Evolutionary conservation across 768 basidiomycete genomes (phyloP).

Genomic region (Boletus tomentosulus): DNA sequence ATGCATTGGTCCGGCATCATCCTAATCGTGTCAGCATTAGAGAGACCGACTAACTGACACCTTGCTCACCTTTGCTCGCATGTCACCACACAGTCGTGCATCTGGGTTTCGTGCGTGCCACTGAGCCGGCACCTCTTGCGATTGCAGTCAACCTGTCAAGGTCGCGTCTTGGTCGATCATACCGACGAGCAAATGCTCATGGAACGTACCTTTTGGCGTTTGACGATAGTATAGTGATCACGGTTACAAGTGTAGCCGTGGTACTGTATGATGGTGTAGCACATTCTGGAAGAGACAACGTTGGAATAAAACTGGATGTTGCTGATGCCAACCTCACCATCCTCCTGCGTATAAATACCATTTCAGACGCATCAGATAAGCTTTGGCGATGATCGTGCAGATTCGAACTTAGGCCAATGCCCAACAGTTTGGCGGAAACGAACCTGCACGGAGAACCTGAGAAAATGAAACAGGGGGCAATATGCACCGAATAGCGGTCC

Average conservation of each 20-base stretch:
- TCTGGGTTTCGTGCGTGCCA: constrained; percentile 24
- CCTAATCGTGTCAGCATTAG: constrained; percentile 13
- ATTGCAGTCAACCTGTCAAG: constrained; percentile 48
- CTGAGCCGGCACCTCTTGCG: constrained; percentile 38
- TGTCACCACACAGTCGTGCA: constrained; percentile 36
- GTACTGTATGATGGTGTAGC: constrained; percentile 32
- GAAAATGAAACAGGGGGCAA: constrained; percentile 15
- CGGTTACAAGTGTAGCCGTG: constrained; percentile 34
- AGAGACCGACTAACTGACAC: background rate
- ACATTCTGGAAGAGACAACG: constrained; percentile 24
- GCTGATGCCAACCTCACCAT: background rate
- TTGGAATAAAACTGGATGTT: constrained; percentile 3
- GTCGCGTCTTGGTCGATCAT: background rate
- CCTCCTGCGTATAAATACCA: constrained; percentile 22
- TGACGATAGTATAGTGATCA: constrained; percentile 26
- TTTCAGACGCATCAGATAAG: background rate
- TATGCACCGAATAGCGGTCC: constrained; percentile 6
- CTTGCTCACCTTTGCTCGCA: constrained; percentile 37
- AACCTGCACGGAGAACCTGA: constrained; percentile 11
- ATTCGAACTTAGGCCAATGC: constrained; percentile 1
- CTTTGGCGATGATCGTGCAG: constrained; percentile 5
- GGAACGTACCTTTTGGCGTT: constrained; percentile 33
- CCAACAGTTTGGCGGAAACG: background rate
- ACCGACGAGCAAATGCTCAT: background rate
- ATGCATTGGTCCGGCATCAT: constrained; percentile 28